Base-by-base conservation (phyloP, 139 green algal species). In the Asterochloris erici region DNA sequence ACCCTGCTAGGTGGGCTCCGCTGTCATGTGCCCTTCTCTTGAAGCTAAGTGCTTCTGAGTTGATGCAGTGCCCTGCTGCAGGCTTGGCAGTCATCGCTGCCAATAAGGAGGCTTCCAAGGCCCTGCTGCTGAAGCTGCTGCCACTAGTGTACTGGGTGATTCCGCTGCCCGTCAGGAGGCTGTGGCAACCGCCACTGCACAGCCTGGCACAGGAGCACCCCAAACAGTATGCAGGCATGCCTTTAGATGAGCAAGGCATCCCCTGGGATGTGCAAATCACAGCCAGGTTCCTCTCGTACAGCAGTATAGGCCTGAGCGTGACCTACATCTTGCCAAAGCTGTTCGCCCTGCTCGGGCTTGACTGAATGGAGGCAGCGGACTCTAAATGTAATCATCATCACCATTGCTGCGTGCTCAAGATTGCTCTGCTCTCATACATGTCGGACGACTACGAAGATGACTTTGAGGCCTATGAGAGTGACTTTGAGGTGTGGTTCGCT, bases 181-280 rank as follows among this genome's bases (percentile, higher is more conserved):
- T 89, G 26, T 91, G 87, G 88, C 88, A 91, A 78, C 88, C 88
- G 1, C 88, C 88, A 23, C 38, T 91, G 24, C 84, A 89, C 68
- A 82, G 63, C 62, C 63, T 82, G 11, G 62, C 38, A 54, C 2
- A 54, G 38, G 38, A 10, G 38, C 38, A 82, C n/a, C 78, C 78
- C 26, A 13, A 26, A 61, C 63, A 63, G 15, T 66, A 74, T 74
- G 63, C 73, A 27, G 63, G 78, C 28, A 77, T 89, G 68, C 88
- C 86, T 17, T 63, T 84, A 11, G 80, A 82, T 47, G n/a, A 76
- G 15, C 0, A 74, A 11, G 86, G 88, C 16, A 12, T 71, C 47
- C 80, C 86, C 0, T 90, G 78, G 78, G 88, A 91, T 28, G 81
- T 91, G 17, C 74, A 82, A 11, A 78, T 88, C 6, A 91, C 88